Evolutionary conservation across 805 yeast genomes (phyloP), one percentile per base, ranked within the genome.

Genomic region (Cyberlindnera amylophila): DNA sequence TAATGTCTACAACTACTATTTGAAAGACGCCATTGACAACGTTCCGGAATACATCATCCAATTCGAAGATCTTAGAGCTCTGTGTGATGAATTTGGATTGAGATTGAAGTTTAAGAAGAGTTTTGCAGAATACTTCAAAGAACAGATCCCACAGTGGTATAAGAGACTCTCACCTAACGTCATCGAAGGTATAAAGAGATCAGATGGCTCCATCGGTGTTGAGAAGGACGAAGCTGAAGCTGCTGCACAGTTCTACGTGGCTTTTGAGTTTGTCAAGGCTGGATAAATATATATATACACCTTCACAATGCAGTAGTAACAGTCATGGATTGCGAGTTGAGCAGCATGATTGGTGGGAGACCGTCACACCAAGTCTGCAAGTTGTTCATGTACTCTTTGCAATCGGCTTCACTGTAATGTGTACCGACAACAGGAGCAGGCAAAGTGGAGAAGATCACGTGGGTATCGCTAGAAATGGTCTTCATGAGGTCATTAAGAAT

Each of bases 21-120:
- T 93, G 45, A 81, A 81, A 50, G 99, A 93, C 66, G 99, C 99
- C 0, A 91, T 93, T 37, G 96, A 88, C 48, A 82, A 93, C 55
- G 96, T 93, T 18, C 98, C 98, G 0, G 99, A 93, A 58, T 93
- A 85, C 57, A 95, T 93, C 6, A 96, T 93, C 6, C 98, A 97
- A 1, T 89, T 93, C 63, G 97, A 91, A 56, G 77, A 82, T 1
- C 77, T 93, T 44, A 73, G 96, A 62, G 77, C 82, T 42, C 65
- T 91, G 41, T 95, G 96, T 34, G 87, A 82, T 57, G 95, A 88
- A 45, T 86, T 80, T 61, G 87, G 87, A 12, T 64, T 91, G 48
- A 82, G 79, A 43, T 65, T 93, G 45, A 74, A 82, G 45, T 78
- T 78, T 52, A 82, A 82, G 55, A 81, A 81, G 69, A 82, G 86